Base-by-base conservation (phyloP, 306 rosid species). In the Vachellia collinsii region DNA sequence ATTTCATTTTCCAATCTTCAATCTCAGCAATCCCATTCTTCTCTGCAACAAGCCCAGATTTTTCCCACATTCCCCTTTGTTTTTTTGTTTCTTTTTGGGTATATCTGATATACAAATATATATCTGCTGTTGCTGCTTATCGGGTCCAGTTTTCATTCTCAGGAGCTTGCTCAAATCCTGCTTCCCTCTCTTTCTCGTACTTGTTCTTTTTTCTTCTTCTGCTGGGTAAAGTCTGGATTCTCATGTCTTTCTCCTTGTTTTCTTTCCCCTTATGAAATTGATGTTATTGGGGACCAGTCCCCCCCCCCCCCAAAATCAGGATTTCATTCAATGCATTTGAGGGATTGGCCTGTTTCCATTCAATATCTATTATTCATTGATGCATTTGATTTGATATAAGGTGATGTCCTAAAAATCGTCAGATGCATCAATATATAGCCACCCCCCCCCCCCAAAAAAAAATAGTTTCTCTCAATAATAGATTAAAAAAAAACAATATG, bases 131-230 rank as follows among this genome's bases (percentile, higher is more conserved):
- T 73, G 76, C 65, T 75, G 47, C 81, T 83, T 39, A 56, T 85
- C 72, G 23, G 62, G 17, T 38, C 12, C 11, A 56, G 2, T 62
- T 82, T 71, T 72, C 51, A 38, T 61, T 42, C 16, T 36, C 22
- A 69, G 80, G 74, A 78, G 73, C 86, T 82, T 75, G 75, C 69
- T 74, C 50, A 83, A 72, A 56, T 80, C 87, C 7, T 83, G 72
- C 84, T 72, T 37, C 76, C 67, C 58, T 67, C 56, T 46, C 53
- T n/a, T 76, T 20, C 20, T 80, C 62, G 36, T 38, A 75, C 38
- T 62, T 47, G 41, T 7, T 59, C 36, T 4, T 7, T 51, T 39
- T 63, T 37, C 56, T 47, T 54, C 51, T 42, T 43, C 37, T 4
- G 25, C 70, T 34, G 11, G 77, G 80, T 85, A 77, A 7, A 63